These are phyloP conservation scores for Aspergillus uvarum DNA, from an alignment of 2,329 filamentous ascomycete genomes.

Conservation along the genomic window DNA sequence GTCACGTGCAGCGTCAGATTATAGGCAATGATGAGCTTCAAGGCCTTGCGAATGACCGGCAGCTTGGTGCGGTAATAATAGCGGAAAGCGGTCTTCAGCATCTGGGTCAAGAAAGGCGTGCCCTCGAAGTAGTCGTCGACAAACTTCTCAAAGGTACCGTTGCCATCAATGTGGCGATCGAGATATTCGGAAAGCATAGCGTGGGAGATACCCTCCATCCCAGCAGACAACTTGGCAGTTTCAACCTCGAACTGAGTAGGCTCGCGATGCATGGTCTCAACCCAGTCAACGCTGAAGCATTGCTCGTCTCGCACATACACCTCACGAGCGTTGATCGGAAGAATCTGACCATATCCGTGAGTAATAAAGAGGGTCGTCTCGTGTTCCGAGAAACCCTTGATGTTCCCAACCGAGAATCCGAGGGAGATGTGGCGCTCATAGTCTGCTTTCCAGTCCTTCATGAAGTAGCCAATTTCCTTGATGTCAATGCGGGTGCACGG, in stretches of 20 bases:
- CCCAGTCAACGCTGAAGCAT: constrained; percentile 92
- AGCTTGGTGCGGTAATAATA: constrained; percentile 87
- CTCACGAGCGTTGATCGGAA: constrained; percentile 90
- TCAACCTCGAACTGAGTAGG: constrained; percentile 80
- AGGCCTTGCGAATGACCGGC: constrained; percentile 87
- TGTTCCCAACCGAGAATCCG: constrained; percentile 88
- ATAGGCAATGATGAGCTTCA: constrained; percentile 94
- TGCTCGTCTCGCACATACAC: constrained; percentile 89
- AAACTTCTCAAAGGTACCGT: constrained; percentile 86
- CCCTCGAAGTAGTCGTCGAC: constrained; percentile 96
- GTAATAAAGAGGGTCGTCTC: constrained; percentile 83
- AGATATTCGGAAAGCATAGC: constrained; percentile 85
- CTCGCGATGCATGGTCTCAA: constrained; percentile 74
- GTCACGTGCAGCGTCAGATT: constrained; percentile 94
- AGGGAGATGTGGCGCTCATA: constrained; percentile 86
- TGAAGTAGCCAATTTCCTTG: constrained; percentile 97
- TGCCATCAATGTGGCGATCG: constrained; percentile 89
- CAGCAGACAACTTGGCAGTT: constrained; percentile 85
- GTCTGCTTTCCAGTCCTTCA: constrained; percentile 99
- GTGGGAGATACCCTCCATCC: constrained; percentile 80
- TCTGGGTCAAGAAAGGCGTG: constrained; percentile 90
- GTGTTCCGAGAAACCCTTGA: constrained; percentile 73
- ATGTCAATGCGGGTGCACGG: constrained; percentile 97
- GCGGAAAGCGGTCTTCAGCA: constrained; percentile 92
- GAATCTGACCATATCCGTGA: constrained; percentile 89